phyloP scores from a whole-genome alignment of 768 basidiomycete species.

The Lactifluus pinguis region DNA sequence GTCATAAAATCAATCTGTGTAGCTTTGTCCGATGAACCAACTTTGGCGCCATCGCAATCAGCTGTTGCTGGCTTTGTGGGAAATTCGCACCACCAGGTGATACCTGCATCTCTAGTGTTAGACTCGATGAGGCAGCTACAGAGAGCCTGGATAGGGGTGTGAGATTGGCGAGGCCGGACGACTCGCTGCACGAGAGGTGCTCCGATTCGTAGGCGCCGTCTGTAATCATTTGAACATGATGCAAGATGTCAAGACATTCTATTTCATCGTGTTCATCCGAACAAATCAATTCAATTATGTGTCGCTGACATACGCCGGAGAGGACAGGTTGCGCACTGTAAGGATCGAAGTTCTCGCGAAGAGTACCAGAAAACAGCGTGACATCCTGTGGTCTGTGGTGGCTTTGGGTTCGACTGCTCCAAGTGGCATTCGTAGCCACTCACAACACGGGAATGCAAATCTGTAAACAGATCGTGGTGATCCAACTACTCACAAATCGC shows the following conservation, averaged over 20 bases:
- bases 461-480: slow-evolving; percentile 79
- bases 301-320: not conserved
- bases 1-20: slow-evolving; percentile 87
- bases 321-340: slow-evolving; percentile 35
- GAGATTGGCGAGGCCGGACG: slow-evolving; percentile 34
- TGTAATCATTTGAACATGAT: slow-evolving; percentile 69
- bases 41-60: slow-evolving; percentile 81
- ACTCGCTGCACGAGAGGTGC: slow-evolving; percentile 39
- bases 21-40: slow-evolving; percentile 70
- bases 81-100: slow-evolving; percentile 86
- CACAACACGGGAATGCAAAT: slow-evolving; percentile 67
- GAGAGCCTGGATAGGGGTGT: slow-evolving; percentile 31
- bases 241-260: slow-evolving; percentile 73
- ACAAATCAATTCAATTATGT: not conserved
- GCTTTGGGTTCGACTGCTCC: not conserved
- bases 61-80: slow-evolving; percentile 84
- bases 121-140: slow-evolving; percentile 35
- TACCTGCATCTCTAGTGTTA: slow-evolving; percentile 70
- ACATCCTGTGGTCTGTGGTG: slow-evolving; percentile 60
- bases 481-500: slow-evolving; percentile 62
- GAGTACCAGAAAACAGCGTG: slow-evolving; percentile 70
- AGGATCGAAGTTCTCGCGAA: slow-evolving; percentile 68
- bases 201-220: slow-evolving; percentile 41
- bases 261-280: slow-evolving; percentile 67
- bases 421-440: slow-evolving; percentile 22